Conservation (phyloP, 2,329 filamentous ascomycete genomes). For the Ceratocystis diversiconidia region DNA sequence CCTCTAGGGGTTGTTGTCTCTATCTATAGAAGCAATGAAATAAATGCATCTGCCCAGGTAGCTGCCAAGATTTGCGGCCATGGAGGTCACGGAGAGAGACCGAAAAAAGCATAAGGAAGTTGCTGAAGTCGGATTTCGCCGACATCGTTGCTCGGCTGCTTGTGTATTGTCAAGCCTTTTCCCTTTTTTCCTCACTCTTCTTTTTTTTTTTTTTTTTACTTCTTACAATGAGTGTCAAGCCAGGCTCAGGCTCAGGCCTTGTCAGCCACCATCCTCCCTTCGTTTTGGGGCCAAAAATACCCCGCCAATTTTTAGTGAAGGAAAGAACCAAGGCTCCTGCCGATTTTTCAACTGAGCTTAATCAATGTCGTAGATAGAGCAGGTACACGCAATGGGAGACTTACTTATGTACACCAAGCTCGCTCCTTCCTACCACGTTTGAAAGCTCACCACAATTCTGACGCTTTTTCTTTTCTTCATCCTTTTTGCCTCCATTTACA, state of each 20-base stretch:
- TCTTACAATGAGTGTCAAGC: not conserved
- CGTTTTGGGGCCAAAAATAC: conserved; percentile 4
- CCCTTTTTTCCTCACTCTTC: not conserved
- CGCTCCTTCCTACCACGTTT: not conserved
- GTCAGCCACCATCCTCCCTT: not conserved
- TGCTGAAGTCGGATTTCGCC: conserved; percentile 1
- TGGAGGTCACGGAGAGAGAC: not conserved
- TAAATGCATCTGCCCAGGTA: too few species aligned
- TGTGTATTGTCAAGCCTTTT: not conserved
- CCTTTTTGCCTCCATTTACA: not conserved
- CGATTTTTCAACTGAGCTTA: conserved; percentile 8
- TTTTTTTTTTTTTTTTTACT: not conserved
- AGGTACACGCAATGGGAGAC: not conserved
- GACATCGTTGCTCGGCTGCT: not conserved
- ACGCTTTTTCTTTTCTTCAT: not conserved
- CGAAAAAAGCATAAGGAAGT: not conserved
- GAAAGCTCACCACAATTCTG: not conserved
- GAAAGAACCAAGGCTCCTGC: conserved; percentile 8
- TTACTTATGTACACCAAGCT: not conserved
- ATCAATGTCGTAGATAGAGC: not conserved
- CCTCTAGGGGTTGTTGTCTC: too few species aligned
- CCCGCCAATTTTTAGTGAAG: not conserved
- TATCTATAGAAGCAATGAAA: too few species aligned
- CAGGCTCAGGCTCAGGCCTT: not conserved
- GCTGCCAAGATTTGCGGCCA: too few species aligned